Conservation (phyloP, 345 rosid genomes). For the Brassica nigra region DNA sequence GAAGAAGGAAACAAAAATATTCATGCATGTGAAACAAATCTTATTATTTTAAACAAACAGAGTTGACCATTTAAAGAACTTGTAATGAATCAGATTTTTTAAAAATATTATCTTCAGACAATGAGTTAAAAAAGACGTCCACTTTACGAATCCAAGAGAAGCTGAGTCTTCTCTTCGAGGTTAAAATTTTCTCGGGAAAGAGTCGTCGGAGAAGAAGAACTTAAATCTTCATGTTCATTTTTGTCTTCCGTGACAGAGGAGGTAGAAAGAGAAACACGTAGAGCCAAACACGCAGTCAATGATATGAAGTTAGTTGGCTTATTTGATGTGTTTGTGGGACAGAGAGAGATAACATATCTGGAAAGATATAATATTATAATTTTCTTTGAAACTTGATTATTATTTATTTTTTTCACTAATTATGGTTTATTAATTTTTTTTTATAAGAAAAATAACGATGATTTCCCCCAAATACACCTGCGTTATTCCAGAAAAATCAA, state of each 20-base stretch:
- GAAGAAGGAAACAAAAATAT: not conserved
- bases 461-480: no score
- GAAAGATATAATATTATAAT: no score
- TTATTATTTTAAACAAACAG: not conserved
- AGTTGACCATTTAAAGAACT: not conserved
- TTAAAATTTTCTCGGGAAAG: slow-evolving; percentile 6
- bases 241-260: not conserved
- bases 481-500: no score
- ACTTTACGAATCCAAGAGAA: not conserved
- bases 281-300: not conserved
- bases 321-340: no score
- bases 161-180: slow-evolving; percentile 10
- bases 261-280: not conserved
- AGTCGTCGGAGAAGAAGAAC: not conserved
- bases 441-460: no score
- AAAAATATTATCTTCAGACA: not conserved
- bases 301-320: not conserved
- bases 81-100: no score
- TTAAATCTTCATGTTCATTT: not conserved
- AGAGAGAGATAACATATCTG: no score
- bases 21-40: not conserved
- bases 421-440: no score
- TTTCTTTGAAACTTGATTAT: no score
- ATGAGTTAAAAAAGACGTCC: not conserved
- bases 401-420: no score